These are phyloP conservation scores for Fusarium pseudograminearum DNA, from an alignment of 2,329 filamentous ascomycete species.

Conservation along the genomic window DNA sequence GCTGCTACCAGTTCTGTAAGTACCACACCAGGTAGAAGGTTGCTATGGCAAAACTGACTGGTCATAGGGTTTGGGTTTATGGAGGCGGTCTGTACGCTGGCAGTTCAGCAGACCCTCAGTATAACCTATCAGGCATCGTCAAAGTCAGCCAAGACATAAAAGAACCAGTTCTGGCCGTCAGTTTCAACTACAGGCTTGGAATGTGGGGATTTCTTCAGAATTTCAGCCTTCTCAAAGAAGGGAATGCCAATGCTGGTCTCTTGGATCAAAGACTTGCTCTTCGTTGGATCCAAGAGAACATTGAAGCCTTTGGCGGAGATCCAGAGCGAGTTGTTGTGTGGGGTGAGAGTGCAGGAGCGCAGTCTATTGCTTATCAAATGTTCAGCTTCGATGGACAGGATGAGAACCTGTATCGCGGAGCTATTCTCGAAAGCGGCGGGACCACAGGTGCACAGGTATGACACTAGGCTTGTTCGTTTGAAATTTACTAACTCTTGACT, in stretches of 20 bases:
- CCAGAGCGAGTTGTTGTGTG: constrained; percentile 60
- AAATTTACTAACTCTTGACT: neutral
- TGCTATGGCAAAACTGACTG: neutral
- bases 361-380: constrained; percentile 61
- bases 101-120: constrained; percentile 62
- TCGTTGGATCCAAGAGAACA: constrained; percentile 66
- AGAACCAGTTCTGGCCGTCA: constrained; percentile 66
- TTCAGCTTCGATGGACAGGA: constrained; percentile 67
- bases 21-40: accelerated
- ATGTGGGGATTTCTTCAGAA: constrained; percentile 67
- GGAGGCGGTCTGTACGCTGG: constrained; percentile 67
- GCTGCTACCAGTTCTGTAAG: constrained; percentile 54
- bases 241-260: constrained; percentile 62
- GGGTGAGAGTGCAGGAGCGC: constrained; percentile 60
- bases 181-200: constrained; percentile 65
- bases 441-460: constrained; percentile 41
- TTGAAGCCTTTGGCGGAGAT: constrained; percentile 63
- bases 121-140: constrained; percentile 55
- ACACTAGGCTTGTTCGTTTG: accelerated
- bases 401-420: constrained; percentile 65
- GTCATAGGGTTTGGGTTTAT: constrained; percentile 65
- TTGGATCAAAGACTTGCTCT: constrained; percentile 63
- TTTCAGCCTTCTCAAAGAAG: constrained; percentile 56
- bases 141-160: constrained; percentile 63
- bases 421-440: constrained; percentile 65